Percentiles rank a stretch among this genome's conserved stretches.
Conservation (phyloP, 2,329 filamentous ascomycete genomes). For the Aureobasidium sp. region DNA sequence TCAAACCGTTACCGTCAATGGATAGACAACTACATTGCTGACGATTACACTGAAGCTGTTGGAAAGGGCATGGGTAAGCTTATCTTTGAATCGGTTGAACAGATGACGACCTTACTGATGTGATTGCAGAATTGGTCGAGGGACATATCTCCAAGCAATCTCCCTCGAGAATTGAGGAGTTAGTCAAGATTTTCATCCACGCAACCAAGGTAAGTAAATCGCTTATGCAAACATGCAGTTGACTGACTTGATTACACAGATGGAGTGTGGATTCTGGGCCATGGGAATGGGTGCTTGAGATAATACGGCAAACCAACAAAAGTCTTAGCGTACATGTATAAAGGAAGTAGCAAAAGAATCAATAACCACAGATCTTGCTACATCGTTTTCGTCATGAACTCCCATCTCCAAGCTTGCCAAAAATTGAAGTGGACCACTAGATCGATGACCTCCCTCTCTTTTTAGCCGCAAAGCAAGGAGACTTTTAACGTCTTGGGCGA, state of each 20-base stretch:
- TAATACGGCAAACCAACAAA: background rate
- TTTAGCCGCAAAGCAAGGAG: background rate
- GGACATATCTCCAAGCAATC: constrained; percentile 65
- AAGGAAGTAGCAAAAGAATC: background rate
- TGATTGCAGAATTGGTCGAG: constrained; percentile 59
- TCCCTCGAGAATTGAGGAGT: constrained; percentile 65
- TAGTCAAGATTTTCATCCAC: constrained; percentile 76
- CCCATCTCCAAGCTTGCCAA: background rate
- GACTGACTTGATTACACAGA: constrained; percentile 33
- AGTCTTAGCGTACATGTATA: background rate
- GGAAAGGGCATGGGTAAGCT: constrained; percentile 57
- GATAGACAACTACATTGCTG: constrained; percentile 81
- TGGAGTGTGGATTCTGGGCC: constrained; percentile 69
- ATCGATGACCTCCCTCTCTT: background rate
- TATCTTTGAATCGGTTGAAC: background rate
- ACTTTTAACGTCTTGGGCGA: background rate
- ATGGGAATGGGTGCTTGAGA: constrained; percentile 44
- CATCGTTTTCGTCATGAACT: no score
- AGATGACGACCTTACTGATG: background rate
- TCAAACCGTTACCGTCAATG: constrained; percentile 67
- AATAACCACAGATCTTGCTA: background rate
- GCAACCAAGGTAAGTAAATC: constrained; percentile 61
- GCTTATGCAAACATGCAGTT: background rate
- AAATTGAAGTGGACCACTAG: background rate
- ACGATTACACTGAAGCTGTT: constrained; percentile 70